phyloP scores from a whole-genome alignment of 306 rosid genomes.

The barrel medic (Medicago truncatula) region DNA sequence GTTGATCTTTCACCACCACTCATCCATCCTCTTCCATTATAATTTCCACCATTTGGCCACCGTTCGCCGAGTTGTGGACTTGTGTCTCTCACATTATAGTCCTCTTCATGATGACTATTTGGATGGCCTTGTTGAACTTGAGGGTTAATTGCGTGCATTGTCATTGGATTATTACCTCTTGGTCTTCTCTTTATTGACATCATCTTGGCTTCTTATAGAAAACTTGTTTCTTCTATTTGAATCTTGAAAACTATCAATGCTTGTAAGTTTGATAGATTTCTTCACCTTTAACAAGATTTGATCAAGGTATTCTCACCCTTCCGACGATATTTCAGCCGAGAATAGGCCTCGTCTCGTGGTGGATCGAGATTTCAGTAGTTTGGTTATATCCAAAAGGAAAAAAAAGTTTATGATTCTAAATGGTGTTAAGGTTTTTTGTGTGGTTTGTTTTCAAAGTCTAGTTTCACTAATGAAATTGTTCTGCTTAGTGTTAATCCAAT shows the following conservation, averaged over 20 bases:
- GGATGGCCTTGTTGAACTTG: slow-evolving; percentile 50
- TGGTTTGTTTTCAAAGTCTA: background rate
- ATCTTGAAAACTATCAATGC: slow-evolving; percentile 31
- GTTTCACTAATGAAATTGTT: slow-evolving; percentile 43
- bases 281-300: slow-evolving; percentile 62
- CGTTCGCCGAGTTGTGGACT: slow-evolving; percentile 80
- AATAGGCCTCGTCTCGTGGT: slow-evolving; percentile 55
- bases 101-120: slow-evolving; percentile 54
- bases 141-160: slow-evolving; percentile 47
- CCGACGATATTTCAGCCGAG: slow-evolving; percentile 59
- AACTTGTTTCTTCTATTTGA: slow-evolving; percentile 47
- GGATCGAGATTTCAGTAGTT: slow-evolving; percentile 54
- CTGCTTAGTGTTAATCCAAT: slow-evolving; percentile 46
- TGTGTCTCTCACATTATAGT: slow-evolving; percentile 72
- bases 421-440: slow-evolving; percentile 55
- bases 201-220: slow-evolving; percentile 40
- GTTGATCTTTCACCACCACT: slow-evolving; percentile 64
- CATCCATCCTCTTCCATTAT: slow-evolving; percentile 77
- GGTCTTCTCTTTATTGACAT: slow-evolving; percentile 61
- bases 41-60: slow-evolving; percentile 70
- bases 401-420: slow-evolving; percentile 59
- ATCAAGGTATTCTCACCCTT: slow-evolving; percentile 68
- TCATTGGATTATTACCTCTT: slow-evolving; percentile 51
- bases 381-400: slow-evolving; percentile 40
- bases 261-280: slow-evolving; percentile 65